Base-by-base conservation (phyloP, 208 protist species). In the Leishmania major region DNA sequence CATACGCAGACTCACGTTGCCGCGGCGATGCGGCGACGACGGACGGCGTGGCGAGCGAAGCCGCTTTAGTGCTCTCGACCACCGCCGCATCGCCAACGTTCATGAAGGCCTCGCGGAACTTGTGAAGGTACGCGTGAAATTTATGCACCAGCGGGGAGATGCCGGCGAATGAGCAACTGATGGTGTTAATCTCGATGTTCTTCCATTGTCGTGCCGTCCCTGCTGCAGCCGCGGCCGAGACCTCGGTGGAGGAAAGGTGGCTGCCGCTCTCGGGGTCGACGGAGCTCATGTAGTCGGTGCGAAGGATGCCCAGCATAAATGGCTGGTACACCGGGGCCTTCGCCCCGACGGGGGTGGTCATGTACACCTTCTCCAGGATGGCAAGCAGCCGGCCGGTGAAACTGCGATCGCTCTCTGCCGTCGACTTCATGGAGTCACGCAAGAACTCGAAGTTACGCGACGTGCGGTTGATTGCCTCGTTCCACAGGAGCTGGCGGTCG, bases 151-250 rank as follows among this genome's bases (percentile, higher is more conserved):
- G 91, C 51, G 91, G 90, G 19, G 95, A 94, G 22, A 99, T 82
- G 6, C 90, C 90, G 2, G 91, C 95, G 81, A 99, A 99, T 75
- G 95, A 96, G 80, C 95, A 97, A 75, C 97, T 98, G 76, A 99
- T 99, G 17, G 97, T 99, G 88, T 99, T 99, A 64, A 99, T 92
- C 85, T 99, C 98, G n/a, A 99, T 97, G 86, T 99, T 99, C 80
- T 94, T 95, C 90, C 90, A 96, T 60, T 88, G 79, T 55, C 77
- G 79, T 49, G 83, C 89, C 10, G 77, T 86, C 59, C 85, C 89
- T 8, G 40, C 69, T 13, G 51, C 71, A 31, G 73, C 76, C 10
- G 25, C 7, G 35, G 15, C 40, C 19, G 10, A 15, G 31, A 57
- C 69, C 28, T 57, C 62, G 10, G 43, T 28, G n/a, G 45, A 22